Conservation (phyloP, 192 early-diverging fungal species). For the Coemansia sp. region DNA sequence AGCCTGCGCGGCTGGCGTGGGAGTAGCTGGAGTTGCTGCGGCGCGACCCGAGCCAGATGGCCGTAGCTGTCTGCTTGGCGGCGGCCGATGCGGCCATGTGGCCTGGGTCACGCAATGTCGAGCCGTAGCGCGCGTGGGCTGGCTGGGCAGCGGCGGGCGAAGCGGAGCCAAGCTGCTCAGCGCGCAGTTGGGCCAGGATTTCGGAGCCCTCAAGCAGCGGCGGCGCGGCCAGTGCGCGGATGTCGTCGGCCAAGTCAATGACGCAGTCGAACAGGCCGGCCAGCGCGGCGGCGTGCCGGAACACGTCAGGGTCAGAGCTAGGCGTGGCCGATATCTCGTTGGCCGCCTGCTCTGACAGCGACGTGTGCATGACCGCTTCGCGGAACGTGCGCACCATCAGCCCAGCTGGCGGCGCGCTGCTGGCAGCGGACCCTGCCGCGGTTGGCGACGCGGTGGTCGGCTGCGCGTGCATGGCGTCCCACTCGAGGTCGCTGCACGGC, state of each 20-base stretch:
- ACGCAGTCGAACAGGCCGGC: conserved; percentile 46
- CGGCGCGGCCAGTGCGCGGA: conserved; percentile 38
- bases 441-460: conserved; percentile 30
- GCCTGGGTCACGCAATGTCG: too few species aligned
- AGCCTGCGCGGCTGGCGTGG: conserved; percentile 15
- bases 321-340: conserved; percentile 39
- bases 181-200: conserved; percentile 30
- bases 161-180: conserved; percentile 18
- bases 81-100: neutral
- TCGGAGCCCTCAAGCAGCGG: conserved; percentile 43
- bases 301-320: conserved; percentile 32
- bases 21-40: conserved; percentile 16
- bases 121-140: too few species aligned
- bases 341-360: conserved; percentile 32
- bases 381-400: conserved; percentile 53
- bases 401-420: conserved; percentile 19
- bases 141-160: conserved; percentile 1
- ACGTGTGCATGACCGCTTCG: conserved; percentile 50
- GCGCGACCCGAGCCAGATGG: conserved; percentile 40
- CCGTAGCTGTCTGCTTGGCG: conserved; percentile 16
- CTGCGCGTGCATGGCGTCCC: conserved; percentile 42
- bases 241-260: conserved; percentile 44
- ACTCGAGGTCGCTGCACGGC: conserved; percentile 50
- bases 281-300: conserved; percentile 32
- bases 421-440: conserved; percentile 1